These are phyloP conservation scores for Chaetomium sp. DNA, from an alignment of 2,329 filamentous ascomycete genomes.

Conservation along the genomic window DNA sequence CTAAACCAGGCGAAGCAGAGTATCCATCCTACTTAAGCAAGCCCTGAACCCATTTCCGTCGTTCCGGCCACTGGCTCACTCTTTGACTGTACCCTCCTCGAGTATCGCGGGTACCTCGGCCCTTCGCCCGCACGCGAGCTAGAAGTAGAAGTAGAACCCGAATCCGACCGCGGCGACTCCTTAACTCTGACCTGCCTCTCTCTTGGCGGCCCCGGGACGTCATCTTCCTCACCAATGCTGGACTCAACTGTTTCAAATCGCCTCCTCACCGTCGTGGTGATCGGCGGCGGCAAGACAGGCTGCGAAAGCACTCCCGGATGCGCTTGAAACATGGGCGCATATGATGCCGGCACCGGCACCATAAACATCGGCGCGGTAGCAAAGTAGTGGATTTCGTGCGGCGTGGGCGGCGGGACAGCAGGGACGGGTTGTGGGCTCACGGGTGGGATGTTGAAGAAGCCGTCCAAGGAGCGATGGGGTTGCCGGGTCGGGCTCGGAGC, in stretches of 20 bases:
- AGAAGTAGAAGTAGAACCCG: neutral
- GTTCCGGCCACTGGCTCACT: slow-evolving; percentile 46
- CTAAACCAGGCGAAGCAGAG: neutral
- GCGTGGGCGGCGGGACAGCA: neutral
- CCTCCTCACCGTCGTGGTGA: neutral
- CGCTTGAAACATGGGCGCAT: slow-evolving; percentile 27
- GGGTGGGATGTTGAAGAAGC: slow-evolving; percentile 22
- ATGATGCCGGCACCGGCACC: slow-evolving; percentile 30
- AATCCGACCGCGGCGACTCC: neutral
- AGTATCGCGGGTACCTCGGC: slow-evolving; percentile 41
- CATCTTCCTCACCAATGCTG: neutral
- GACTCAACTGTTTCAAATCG: neutral
- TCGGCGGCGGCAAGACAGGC: neutral
- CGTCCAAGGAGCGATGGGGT: slow-evolving; percentile 23
- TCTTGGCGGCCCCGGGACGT: neutral
- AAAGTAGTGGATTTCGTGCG: slow-evolving; percentile 29
- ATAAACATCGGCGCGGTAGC: slow-evolving; percentile 31
- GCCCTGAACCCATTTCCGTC: neutral
- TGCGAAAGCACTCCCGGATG: neutral
- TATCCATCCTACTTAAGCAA: neutral
- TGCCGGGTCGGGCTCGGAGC: slow-evolving; percentile 6
- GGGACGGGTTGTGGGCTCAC: slow-evolving; percentile 12
- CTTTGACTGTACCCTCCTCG: slow-evolving; percentile 51
- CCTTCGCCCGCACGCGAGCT: slow-evolving; percentile 3
- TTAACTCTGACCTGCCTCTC: neutral